These are phyloP conservation scores for Lophium mytilinum DNA, from an alignment of 495 filamentous ascomycete species.

Conservation along the genomic window DNA sequence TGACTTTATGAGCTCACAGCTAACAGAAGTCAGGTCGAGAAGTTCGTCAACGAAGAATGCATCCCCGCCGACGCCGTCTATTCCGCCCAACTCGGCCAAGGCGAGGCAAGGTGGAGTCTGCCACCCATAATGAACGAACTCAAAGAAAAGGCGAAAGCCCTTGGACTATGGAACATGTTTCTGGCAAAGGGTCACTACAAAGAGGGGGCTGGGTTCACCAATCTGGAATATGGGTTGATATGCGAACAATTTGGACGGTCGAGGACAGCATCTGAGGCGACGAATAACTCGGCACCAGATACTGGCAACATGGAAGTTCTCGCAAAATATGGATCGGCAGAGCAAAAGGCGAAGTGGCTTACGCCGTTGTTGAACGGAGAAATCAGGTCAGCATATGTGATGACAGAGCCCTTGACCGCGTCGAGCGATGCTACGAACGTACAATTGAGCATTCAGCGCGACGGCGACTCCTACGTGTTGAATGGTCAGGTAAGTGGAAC, in stretches of 20 bases:
- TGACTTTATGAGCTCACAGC: not conserved
- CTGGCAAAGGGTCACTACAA: conserved; percentile 81
- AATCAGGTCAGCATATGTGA: conserved; percentile 84
- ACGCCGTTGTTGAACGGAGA: conserved; percentile 73
- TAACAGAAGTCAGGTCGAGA: conserved; percentile 51
- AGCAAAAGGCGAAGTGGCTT: conserved; percentile 84
- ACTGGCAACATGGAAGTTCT: conserved; percentile 96
- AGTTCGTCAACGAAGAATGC: conserved; percentile 87
- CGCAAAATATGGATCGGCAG: conserved; percentile 84
- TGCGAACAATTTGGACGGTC: conserved; percentile 83
- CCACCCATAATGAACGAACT: conserved; percentile 74
- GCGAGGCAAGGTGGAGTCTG: conserved; percentile 63
- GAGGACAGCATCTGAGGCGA: conserved; percentile 71
- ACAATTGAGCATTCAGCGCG: conserved; percentile 65
- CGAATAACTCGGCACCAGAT: conserved; percentile 85
- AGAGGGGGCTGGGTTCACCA: conserved; percentile 79
- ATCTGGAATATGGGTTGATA: conserved; percentile 90
- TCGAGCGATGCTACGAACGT: conserved; percentile 88
- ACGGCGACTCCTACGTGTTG: conserved; percentile 75
- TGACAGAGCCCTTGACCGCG: conserved; percentile 85
- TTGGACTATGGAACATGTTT: conserved; percentile 94
- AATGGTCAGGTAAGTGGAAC: conserved; percentile 74
- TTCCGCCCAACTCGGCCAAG: conserved; percentile 64
- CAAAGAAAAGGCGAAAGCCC: conserved; percentile 65
- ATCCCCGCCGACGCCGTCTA: conserved; percentile 63